These are phyloP conservation scores for Colletotrichum higginsianum DNA, from an alignment of 2,329 filamentous ascomycete genomes.

Conservation along the genomic window DNA sequence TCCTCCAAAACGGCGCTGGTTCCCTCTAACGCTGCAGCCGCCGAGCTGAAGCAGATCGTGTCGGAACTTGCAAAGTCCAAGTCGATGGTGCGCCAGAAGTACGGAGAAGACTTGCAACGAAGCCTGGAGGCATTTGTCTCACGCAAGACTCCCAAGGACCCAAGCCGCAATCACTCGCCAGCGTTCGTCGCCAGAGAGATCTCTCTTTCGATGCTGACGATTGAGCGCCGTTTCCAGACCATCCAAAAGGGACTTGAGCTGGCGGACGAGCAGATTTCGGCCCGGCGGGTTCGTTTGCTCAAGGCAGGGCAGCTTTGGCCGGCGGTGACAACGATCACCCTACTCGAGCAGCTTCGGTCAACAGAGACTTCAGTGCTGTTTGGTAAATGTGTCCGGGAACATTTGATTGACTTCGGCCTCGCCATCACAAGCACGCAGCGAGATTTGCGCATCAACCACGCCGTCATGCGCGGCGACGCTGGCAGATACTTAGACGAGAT, in stretches of 20 bases:
- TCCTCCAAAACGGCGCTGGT: slow-evolving; percentile 22
- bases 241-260: slow-evolving; percentile 18
- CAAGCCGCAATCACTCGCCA: not conserved
- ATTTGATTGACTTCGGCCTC: slow-evolving; percentile 60
- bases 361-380: slow-evolving; percentile 47
- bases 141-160: slow-evolving; percentile 17
- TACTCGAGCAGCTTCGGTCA: slow-evolving; percentile 64
- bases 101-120: slow-evolving; percentile 51
- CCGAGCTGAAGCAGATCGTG: slow-evolving; percentile 51
- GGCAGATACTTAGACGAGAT: slow-evolving; percentile 58
- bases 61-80: slow-evolving; percentile 47
- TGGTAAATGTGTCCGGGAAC: slow-evolving; percentile 54
- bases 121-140: slow-evolving; percentile 49
- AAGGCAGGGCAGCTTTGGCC: slow-evolving; percentile 61
- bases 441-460: slow-evolving; percentile 58
- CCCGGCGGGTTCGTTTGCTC: slow-evolving; percentile 57
- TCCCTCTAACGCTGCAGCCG: slow-evolving; percentile 21
- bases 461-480: slow-evolving; percentile 45
- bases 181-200: slow-evolving; percentile 12
- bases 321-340: slow-evolving; percentile 54
- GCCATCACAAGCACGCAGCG: slow-evolving; percentile 62
- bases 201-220: slow-evolving; percentile 2
- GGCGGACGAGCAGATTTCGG: slow-evolving; percentile 8
- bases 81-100: slow-evolving; percentile 54
- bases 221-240: slow-evolving; percentile 12